Conservation (phyloP, 495 filamentous ascomycete genomes). For the Evernia prunastri region DNA sequence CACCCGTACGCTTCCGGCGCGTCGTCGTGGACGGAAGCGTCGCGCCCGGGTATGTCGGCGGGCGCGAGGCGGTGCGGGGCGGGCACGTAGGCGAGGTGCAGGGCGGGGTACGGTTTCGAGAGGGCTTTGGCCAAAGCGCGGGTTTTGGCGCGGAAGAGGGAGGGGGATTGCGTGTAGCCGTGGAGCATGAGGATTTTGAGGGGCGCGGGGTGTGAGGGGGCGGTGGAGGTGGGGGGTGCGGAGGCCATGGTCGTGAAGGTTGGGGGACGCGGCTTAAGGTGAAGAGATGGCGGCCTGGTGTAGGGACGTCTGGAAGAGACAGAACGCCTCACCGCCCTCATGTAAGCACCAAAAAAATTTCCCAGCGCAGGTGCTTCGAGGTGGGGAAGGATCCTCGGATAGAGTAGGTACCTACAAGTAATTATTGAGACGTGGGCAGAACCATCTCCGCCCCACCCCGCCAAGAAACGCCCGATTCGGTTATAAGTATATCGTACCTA, state of each 20-base stretch:
- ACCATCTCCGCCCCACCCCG: no score
- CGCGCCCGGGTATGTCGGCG: constrained; percentile 67
- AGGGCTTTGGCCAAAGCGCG: constrained; percentile 78
- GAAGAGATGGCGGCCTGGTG: no score
- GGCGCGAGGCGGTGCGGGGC: constrained; percentile 51
- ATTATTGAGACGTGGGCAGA: no score
- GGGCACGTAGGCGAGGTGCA: constrained; percentile 48
- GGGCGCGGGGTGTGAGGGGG: constrained; percentile 4
- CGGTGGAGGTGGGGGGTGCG: not conserved
- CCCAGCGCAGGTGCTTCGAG: no score
- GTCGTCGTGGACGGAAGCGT: constrained; percentile 35
- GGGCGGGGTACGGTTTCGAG: constrained; percentile 48
- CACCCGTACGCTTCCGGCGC: constrained; percentile 65
- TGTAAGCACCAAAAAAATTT: no score
- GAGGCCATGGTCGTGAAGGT: constrained; percentile 4
- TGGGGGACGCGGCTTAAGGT: not conserved
- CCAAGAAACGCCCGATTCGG: no score
- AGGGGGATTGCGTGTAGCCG: constrained; percentile 86
- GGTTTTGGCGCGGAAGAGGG: constrained; percentile 82
- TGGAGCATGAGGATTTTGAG: constrained; percentile 49
- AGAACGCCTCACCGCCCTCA: no score
- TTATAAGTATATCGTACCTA: no score
- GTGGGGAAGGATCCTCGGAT: no score
- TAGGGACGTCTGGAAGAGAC: no score
- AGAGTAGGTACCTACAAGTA: no score